These are phyloP conservation scores for Stachybotrys chlorohalonatus DNA, from an alignment of 2,329 filamentous ascomycete genomes.

Conservation along the genomic window DNA sequence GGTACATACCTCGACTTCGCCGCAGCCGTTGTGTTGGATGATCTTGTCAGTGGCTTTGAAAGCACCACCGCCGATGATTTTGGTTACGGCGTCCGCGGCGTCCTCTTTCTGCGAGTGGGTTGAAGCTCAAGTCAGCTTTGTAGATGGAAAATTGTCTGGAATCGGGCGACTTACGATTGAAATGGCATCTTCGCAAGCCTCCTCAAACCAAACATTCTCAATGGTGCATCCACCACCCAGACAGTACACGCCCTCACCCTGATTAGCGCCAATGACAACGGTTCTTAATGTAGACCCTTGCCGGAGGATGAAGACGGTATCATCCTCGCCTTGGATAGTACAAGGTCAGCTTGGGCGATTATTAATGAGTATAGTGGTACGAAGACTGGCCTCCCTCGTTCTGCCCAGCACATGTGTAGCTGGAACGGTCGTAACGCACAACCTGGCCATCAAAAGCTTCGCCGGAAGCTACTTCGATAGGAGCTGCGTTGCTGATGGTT, in stretches of 20 bases:
- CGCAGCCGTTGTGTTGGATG: constrained; percentile 38
- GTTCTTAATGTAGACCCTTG: constrained; percentile 33
- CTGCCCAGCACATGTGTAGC: not conserved
- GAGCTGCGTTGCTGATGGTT: not conserved
- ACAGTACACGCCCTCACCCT: constrained; percentile 37
- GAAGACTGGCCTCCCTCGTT: not conserved
- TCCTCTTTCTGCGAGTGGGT: constrained; percentile 15
- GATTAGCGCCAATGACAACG: constrained; percentile 34
- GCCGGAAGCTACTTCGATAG: not conserved
- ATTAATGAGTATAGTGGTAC: too few species aligned
- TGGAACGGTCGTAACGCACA: not conserved
- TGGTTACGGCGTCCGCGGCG: constrained; percentile 15
- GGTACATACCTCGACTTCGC: constrained; percentile 12
- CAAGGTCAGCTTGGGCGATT: too few species aligned
- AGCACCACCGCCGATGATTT: constrained; percentile 34
- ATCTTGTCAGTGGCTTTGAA: constrained; percentile 35
- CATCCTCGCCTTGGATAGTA: constrained; percentile 5
- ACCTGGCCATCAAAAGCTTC: not conserved
- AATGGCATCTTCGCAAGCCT: constrained; percentile 30
- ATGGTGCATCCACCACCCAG: constrained; percentile 28
- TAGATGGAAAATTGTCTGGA: not conserved
- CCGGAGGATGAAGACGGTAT: constrained; percentile 32
- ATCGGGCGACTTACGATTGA: constrained; percentile 3
- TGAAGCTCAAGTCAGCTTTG: too few species aligned
- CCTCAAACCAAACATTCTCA: constrained; percentile 38